These are phyloP conservation scores for Leccinum colubrinum DNA, from an alignment of 1,284 basidiomycete species.

Conservation along the genomic window DNA sequence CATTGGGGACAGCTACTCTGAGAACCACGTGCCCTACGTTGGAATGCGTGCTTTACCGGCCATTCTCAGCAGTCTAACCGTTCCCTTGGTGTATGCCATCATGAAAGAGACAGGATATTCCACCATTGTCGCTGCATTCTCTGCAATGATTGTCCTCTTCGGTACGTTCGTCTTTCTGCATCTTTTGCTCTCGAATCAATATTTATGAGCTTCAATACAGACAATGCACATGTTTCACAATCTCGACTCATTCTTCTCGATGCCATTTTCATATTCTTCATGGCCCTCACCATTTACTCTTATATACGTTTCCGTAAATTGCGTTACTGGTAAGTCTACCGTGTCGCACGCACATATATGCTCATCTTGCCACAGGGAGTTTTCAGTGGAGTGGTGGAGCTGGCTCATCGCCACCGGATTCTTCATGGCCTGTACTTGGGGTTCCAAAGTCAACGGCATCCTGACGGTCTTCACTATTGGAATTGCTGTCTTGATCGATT, in stretches of 20 bases:
- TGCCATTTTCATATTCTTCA: slow-evolving; percentile 94
- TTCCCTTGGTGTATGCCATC: slow-evolving; percentile 91
- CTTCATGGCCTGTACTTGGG: slow-evolving; percentile 94
- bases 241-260: slow-evolving; percentile 96
- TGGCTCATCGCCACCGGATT: slow-evolving; percentile 93
- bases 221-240: slow-evolving; percentile 96
- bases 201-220: slow-evolving; percentile 41
- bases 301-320: slow-evolving; percentile 96
- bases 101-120: slow-evolving; percentile 99
- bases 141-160: slow-evolving; percentile 82
- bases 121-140: slow-evolving; percentile 85
- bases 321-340: slow-evolving; percentile 72
- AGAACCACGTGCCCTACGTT: slow-evolving; percentile 88
- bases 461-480: slow-evolving; percentile 91
- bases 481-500: slow-evolving; percentile 86
- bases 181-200: not conserved
- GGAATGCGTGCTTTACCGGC: slow-evolving; percentile 93
- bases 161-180: slow-evolving; percentile 50
- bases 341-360: not conserved
- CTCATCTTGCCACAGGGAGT: slow-evolving; percentile 56
- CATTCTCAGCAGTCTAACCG: slow-evolving; percentile 84
- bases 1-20: slow-evolving; percentile 92
- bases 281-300: slow-evolving; percentile 90
- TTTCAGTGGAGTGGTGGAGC: slow-evolving; percentile 88
- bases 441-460: slow-evolving; percentile 97